phyloP scores from a whole-genome alignment of 176 grass and related monocot genomes.

The Aegilops sharonensis region DNA sequence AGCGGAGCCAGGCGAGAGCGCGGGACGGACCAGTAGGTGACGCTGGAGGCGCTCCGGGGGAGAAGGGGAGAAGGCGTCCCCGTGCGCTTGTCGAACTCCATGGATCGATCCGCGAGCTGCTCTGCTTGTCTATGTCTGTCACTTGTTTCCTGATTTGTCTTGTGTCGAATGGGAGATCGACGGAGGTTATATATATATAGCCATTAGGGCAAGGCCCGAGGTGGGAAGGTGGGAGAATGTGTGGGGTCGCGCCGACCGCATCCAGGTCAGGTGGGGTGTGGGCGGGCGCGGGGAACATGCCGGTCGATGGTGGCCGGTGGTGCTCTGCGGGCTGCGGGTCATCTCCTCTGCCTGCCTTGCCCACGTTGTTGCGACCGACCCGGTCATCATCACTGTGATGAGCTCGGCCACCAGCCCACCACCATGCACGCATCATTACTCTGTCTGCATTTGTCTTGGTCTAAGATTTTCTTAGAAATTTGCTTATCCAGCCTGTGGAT shows the following conservation, averaged over 20 bases:
- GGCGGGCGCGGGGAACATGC: no score
- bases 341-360: neutral
- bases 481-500: neutral
- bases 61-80: neutral
- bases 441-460: no score
- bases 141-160: neutral
- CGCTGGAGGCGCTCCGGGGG: conserved; percentile 29
- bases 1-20: no score
- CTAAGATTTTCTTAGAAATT: neutral
- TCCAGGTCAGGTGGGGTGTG: no score
- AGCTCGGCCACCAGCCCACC: neutral
- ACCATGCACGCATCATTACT: neutral
- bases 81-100: neutral
- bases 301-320: no score
- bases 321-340: neutral
- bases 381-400: neutral
- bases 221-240: neutral
- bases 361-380: neutral
- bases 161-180: neutral
- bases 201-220: neutral
- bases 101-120: neutral
- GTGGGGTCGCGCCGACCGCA: no score
- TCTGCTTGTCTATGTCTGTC: no score
- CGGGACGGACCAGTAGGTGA: conserved; percentile 49
- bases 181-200: neutral